Conservation (phyloP, 768 basidiomycete species). For the Rubroboletus pulcherrimus region DNA sequence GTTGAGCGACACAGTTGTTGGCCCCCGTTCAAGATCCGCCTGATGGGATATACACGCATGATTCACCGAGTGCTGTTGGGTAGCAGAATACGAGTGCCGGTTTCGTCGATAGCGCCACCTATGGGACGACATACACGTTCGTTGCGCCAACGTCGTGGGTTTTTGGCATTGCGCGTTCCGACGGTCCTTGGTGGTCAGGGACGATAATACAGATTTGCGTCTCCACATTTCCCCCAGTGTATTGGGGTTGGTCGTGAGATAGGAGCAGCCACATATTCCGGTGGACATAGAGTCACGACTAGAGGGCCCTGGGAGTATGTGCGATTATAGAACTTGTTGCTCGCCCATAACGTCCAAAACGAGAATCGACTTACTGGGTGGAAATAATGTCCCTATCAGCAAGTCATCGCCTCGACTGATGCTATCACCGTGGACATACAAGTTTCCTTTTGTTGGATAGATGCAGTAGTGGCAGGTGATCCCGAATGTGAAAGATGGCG, state of each 20-base stretch:
- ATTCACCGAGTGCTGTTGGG: background rate
- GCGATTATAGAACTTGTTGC: background rate
- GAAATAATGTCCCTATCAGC: background rate
- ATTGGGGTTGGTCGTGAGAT: background rate
- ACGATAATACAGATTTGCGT: background rate
- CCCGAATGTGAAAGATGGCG: background rate
- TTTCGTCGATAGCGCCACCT: background rate
- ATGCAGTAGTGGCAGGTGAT: slow-evolving; percentile 4
- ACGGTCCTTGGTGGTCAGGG: background rate
- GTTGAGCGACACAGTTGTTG: background rate
- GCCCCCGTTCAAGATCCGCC: slow-evolving; percentile 12
- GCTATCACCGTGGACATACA: slow-evolving; percentile 2
- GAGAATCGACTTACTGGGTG: slow-evolving; percentile 3
- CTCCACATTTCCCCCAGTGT: background rate
- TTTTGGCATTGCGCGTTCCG: slow-evolving; percentile 3
- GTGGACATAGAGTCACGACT: background rate
- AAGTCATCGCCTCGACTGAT: slow-evolving; percentile 18
- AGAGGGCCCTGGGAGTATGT: background rate
- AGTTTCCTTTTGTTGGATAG: background rate
- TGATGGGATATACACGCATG: slow-evolving; percentile 8
- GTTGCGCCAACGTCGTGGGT: background rate
- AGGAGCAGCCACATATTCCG: background rate
- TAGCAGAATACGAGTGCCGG: slow-evolving; percentile 10
- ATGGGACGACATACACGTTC: slow-evolving; percentile 4
- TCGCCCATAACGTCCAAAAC: background rate